Percentiles rank a stretch among this genome's conserved stretches.
phyloP scores from a whole-genome alignment of 495 filamentous ascomycete genomes.

The Penicillium canariense region DNA sequence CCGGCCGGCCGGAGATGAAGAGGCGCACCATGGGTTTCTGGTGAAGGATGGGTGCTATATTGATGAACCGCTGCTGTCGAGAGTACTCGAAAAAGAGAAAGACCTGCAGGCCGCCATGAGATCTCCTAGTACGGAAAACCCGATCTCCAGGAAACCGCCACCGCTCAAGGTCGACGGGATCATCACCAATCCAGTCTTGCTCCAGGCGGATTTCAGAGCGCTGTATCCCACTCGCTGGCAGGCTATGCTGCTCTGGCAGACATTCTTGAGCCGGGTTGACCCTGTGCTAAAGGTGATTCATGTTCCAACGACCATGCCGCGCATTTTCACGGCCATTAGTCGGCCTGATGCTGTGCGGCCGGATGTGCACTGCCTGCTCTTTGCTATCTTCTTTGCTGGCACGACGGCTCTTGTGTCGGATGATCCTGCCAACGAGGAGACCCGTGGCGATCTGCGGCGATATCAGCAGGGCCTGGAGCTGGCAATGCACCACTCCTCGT shows the following conservation, averaged over 20 bases:
- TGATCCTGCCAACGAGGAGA: slow-evolving; percentile 26
- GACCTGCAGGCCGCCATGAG: slow-evolving; percentile 26
- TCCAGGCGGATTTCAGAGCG: slow-evolving; percentile 15
- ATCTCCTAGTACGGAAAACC: slow-evolving; percentile 14
- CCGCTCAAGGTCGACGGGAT: slow-evolving; percentile 20
- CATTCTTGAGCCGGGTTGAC: slow-evolving; percentile 34
- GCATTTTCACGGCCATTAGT: slow-evolving; percentile 38
- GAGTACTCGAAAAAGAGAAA: slow-evolving; percentile 27
- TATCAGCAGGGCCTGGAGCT: slow-evolving; percentile 35
- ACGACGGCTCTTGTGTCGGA: slow-evolving; percentile 32
- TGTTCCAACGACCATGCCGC: slow-evolving; percentile 34
- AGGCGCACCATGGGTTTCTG: slow-evolving; percentile 19
- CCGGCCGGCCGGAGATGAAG: neutral
- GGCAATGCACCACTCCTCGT: slow-evolving; percentile 24
- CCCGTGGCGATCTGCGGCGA: slow-evolving; percentile 26
- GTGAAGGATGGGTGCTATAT: slow-evolving; percentile 28
- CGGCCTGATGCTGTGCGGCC: slow-evolving; percentile 29
- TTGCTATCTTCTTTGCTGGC: slow-evolving; percentile 44
- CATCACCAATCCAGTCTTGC: slow-evolving; percentile 18
- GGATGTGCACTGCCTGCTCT: slow-evolving; percentile 40
- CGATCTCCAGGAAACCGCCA: slow-evolving; percentile 6
- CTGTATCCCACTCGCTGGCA: slow-evolving; percentile 27
- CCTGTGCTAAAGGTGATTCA: slow-evolving; percentile 45
- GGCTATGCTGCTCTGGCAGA: slow-evolving; percentile 32
- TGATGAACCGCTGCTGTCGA: slow-evolving; percentile 31